A percentile compares a stretch with the other conserved stretches of the same genome.
These are phyloP conservation scores for Dactylellina haptotyla DNA, from an alignment of 2,329 filamentous ascomycete genomes.

Conservation along the genomic window DNA sequence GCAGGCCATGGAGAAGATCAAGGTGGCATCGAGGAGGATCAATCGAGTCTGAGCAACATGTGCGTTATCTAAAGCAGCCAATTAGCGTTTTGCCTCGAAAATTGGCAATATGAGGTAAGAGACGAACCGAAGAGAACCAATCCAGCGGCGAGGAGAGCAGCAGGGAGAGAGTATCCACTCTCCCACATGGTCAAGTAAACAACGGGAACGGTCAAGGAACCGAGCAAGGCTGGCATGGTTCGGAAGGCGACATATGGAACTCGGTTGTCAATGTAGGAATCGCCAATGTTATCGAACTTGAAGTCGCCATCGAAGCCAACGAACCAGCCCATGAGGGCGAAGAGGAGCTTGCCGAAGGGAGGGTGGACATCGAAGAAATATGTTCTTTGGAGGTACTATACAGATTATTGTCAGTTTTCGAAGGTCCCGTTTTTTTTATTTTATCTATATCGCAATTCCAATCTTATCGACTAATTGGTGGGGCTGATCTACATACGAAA, in stretches of 20 bases:
- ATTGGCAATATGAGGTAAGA: neutral
- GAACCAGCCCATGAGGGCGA: conserved; percentile 95
- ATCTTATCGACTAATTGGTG: no score
- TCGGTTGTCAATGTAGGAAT: conserved; percentile 96
- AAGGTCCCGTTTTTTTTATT: no score
- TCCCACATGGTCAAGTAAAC: conserved; percentile 99
- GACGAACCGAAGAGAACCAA: conserved; percentile 76
- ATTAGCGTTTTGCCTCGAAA: neutral
- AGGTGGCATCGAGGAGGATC: conserved; percentile 91
- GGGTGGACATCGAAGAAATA: conserved; percentile 99
- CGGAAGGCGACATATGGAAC: conserved; percentile 97
- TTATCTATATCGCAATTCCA: no score
- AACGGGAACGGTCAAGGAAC: conserved; percentile 90
- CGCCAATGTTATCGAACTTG: conserved; percentile 98
- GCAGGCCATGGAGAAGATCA: conserved; percentile 95
- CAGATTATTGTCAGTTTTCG: conserved; percentile 58
- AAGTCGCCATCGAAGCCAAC: conserved; percentile 97
- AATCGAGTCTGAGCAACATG: conserved; percentile 96
- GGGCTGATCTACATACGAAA: conserved; percentile 65
- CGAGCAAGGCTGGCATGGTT: conserved; percentile 88
- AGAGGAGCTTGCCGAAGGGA: conserved; percentile 96
- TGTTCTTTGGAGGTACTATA: conserved; percentile 89
- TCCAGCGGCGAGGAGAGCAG: conserved; percentile 84
- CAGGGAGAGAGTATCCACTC: conserved; percentile 94
- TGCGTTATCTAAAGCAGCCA: conserved; percentile 77